A percentile compares a stretch with the other conserved stretches of the same genome.
Conservation (phyloP, 345 rosid species). For the Eucalyptus grandis region DNA sequence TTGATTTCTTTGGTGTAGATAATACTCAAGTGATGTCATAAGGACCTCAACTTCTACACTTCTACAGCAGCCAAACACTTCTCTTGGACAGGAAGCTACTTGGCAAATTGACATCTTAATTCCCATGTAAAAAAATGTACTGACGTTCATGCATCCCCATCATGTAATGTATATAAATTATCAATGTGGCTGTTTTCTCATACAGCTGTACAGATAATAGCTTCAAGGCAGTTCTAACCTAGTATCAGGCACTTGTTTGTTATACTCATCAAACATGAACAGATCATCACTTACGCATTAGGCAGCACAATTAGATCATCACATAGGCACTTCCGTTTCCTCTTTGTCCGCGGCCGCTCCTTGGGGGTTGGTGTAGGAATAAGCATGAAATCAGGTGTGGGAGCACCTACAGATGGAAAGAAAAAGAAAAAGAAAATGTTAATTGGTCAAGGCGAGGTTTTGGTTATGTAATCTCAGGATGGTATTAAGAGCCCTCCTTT, state of each 20-base stretch:
- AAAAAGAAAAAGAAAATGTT: background rate
- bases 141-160: background rate
- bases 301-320: slow-evolving; percentile 54
- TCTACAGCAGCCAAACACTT: background rate
- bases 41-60: background rate
- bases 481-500: background rate
- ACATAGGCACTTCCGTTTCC: slow-evolving; percentile 47
- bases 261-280: background rate
- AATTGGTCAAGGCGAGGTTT: background rate
- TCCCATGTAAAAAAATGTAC: background rate
- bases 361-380: slow-evolving; percentile 53
- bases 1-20: background rate
- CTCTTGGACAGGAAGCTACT: background rate
- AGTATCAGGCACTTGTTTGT: background rate
- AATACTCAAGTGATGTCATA: background rate
- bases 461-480: background rate
- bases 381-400: slow-evolving; percentile 26
- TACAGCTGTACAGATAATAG: background rate
- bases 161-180: background rate
- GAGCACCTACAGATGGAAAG: slow-evolving; percentile 16
- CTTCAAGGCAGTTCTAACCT: background rate
- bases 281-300: slow-evolving; percentile 36
- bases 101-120: background rate
- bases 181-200: background rate
- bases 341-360: slow-evolving; percentile 30